Base-by-base conservation (phyloP, 2,329 filamentous ascomycete genomes). In the Oidium heveae region DNA sequence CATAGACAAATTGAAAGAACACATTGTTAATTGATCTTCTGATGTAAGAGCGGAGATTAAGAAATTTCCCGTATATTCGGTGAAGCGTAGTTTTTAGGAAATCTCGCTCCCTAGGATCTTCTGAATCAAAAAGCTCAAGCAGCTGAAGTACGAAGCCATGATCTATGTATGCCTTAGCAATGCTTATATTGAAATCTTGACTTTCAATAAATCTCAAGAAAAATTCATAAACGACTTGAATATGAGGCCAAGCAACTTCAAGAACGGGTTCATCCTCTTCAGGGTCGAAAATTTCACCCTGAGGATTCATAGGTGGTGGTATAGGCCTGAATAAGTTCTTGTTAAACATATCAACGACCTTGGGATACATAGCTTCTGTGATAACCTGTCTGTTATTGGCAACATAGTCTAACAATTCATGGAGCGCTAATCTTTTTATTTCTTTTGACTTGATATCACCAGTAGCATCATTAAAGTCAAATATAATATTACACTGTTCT, bases 401-500 rank as follows among this genome's bases (percentile, higher is more conserved):
- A 56, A 98, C 91, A 66, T 98, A 98, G 68, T 98, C 91, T 59
- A 98, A 76, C 58, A 98, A 74, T 68, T 98, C 91, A 66, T 98
- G 91, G 47, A 98, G 75, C 44, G 91, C 91, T 61, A 98, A 72
- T 64, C 91, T 79, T 74, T 98, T 98, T 74, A 98, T 96, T 70
- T 98, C 91, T 72, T 98, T 98, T 51, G 89, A 94, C 69, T 98
- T 98, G 88, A 98, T 96, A 66, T 98, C 91, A 61, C 83, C 88
- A 60, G 86, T 94, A 52, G 89, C 86, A 68, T 98, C 91, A 67
- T 96, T 98, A 72, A 98, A 98, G 71, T 98, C 91, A 66, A 98
- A 98, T 64, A 98, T 98, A 72, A 98, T 93, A 66, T 98, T 98
- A 73, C 91, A 98, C 68, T 98, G 91, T 64, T 96, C 91, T 62